Percentiles rank a stretch among this genome's conserved stretches.
phyloP scores from a whole-genome alignment of 495 filamentous ascomycete species.

The Amniculicola lignicola region DNA sequence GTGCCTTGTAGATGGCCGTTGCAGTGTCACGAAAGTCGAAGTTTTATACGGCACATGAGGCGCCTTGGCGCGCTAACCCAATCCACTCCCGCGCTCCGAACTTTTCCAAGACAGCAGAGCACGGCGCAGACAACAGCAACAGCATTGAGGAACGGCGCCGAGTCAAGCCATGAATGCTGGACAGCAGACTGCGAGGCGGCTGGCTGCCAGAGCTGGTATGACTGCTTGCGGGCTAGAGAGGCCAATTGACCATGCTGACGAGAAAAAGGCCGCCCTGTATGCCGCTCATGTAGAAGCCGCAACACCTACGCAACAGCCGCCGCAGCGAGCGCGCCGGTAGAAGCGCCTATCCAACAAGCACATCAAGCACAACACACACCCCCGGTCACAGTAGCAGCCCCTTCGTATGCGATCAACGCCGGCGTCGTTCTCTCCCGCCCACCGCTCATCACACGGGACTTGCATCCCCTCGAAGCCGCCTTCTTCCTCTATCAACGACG shows the following conservation, averaged over 20 bases:
- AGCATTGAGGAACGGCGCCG: neutral
- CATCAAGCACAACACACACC: no score
- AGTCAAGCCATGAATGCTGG: slow-evolving; percentile 37
- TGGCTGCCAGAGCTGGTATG: slow-evolving; percentile 34
- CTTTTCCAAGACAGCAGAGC: slow-evolving; percentile 5
- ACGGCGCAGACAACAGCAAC: neutral
- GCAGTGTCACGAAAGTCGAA: neutral
- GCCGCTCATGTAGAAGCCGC: slow-evolving; percentile 35
- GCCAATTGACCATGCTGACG: slow-evolving; percentile 2
- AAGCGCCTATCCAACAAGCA: slow-evolving; percentile 20
- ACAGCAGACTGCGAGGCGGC: slow-evolving; percentile 36
- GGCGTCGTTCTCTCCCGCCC: slow-evolving; percentile 83
- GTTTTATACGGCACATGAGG: neutral
- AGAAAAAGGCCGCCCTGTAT: slow-evolving; percentile 32
- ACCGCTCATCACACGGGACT: slow-evolving; percentile 78
- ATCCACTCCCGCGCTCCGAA: slow-evolving; percentile 21
- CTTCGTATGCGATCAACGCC: slow-evolving; percentile 66
- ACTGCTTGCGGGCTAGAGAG: no score
- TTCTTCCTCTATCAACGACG: slow-evolving; percentile 96
- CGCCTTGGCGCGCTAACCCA: slow-evolving; percentile 18
- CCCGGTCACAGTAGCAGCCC: neutral
- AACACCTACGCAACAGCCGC: slow-evolving; percentile 30
- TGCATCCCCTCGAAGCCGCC: slow-evolving; percentile 82
- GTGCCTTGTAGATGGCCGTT: slow-evolving; percentile 18
- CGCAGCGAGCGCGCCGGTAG: slow-evolving; percentile 32